These are phyloP conservation scores for Xanthoceras sorbifolium DNA, from an alignment of 345 rosid genomes.

Conservation along the genomic window DNA sequence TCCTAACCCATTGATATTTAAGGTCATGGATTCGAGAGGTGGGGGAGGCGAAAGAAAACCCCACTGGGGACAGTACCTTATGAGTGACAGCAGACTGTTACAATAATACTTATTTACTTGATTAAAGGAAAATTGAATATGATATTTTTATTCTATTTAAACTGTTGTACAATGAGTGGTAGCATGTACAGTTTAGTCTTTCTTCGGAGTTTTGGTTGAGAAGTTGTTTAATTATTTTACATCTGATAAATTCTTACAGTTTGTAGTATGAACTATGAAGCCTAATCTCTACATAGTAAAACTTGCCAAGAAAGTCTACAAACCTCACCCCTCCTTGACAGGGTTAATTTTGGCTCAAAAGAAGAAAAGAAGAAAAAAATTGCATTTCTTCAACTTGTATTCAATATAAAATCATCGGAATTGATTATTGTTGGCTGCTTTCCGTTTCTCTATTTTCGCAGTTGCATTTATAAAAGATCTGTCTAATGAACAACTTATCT, in stretches of 20 bases:
- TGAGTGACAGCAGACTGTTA: too few species aligned
- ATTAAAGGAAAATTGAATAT: neutral
- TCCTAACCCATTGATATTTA: too few species aligned
- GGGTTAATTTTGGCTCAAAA: neutral
- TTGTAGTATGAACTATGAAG: conserved; percentile 4
- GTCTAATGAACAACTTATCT: neutral
- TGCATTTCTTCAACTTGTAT: neutral
- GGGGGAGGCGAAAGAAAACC: too few species aligned
- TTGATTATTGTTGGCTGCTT: neutral
- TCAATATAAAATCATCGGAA: too few species aligned
- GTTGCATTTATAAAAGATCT: neutral
- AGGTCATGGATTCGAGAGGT: too few species aligned
- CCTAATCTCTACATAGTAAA: neutral
- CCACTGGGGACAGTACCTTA: too few species aligned
- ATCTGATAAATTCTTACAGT: neutral
- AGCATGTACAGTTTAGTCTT: too few species aligned
- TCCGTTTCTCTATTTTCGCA: neutral
- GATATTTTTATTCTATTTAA: neutral
- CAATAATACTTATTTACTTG: too few species aligned
- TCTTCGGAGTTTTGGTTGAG: neutral
- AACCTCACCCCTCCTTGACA: neutral
- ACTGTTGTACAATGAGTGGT: neutral
- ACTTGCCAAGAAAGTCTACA: neutral
- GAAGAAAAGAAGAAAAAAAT: too few species aligned
- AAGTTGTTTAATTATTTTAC: neutral